Evolutionary conservation across 1,284 basidiomycete species (phyloP), one percentile per base, ranked within the genome.

Genomic region (Rhodotorula sp.): DNA sequence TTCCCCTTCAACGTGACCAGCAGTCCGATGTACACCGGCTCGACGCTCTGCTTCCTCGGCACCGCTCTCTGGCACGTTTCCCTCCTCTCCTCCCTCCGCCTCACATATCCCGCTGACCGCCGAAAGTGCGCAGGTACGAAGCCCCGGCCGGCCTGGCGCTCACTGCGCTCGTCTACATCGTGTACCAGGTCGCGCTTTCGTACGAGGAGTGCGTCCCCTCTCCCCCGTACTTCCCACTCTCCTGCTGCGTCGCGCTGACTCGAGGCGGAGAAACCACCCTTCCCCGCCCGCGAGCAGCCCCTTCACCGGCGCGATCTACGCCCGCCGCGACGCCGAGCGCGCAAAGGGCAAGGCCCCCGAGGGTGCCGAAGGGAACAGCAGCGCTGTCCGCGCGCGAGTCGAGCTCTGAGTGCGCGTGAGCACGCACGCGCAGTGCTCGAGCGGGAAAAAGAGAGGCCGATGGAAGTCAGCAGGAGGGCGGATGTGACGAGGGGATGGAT

Each of bases 1-100:
- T 99, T 99, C 84, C 96, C 96, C 0, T 99, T 98, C 86, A 97
- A 96, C 80, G 87, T 97, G 63, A 86, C 96, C 70, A 86, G 88
- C 56, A 90, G 97, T 82, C 96, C 96, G 1, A 98, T 98, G 96
- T 98, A 98, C 80, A 90, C 92, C 61, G 94, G 94, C 13, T 92
- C 90, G 79, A 92, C 92, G 19, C 83, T 97, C 84, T 91, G 89
- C 78, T 96, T 96, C 83, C 83, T 87, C 61, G 93, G 89, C 34
- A 89, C 88, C 2, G 90, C 93, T 0, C 84, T 96, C 44, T 94
- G 91, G 91, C 91, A 73, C 78, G 87, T 81, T 12, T 46, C 19
- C 10, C 25, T 3, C 22, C 4, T 61, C 60, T 34, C 48, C 17
- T 27, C 37, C 12, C 68, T 66, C 39, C 21, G 7, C 17, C 34